These are phyloP conservation scores for Sanghuangporus baumii DNA, from an alignment of 1,284 basidiomycete species.

Conservation along the genomic window DNA sequence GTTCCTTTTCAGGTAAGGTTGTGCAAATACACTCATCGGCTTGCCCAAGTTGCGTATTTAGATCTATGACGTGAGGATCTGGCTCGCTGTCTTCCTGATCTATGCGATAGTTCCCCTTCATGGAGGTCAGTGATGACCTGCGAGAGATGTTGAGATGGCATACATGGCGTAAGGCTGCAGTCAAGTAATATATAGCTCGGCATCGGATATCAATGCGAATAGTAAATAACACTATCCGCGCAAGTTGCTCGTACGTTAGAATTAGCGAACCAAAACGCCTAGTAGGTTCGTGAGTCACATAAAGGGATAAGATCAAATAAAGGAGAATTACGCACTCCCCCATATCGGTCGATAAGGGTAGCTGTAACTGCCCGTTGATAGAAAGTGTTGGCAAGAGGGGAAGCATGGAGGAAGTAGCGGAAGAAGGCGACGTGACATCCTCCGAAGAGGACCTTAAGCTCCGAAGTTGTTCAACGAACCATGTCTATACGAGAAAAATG, in stretches of 20 bases:
- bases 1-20: slow-evolving; percentile 58
- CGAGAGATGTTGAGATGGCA: slow-evolving; percentile 21
- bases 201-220: slow-evolving; percentile 88
- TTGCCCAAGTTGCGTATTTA: slow-evolving; percentile 78
- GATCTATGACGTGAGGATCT: slow-evolving; percentile 84
- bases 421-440: slow-evolving; percentile 39
- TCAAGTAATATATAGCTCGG: slow-evolving; percentile 78
- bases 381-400: slow-evolving; percentile 34
- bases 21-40: slow-evolving; percentile 68
- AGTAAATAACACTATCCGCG: slow-evolving; percentile 83
- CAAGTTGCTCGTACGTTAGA: slow-evolving; percentile 85
- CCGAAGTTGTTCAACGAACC: slow-evolving; percentile 72
- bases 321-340: slow-evolving; percentile 53
- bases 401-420: slow-evolving; percentile 45
- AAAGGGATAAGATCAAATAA: not conserved
- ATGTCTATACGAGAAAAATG: slow-evolving; percentile 44
- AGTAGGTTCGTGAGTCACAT: slow-evolving; percentile 14
- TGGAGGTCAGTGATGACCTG: slow-evolving; percentile 8
- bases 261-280: slow-evolving; percentile 89
- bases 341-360: slow-evolving; percentile 86
- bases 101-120: slow-evolving; percentile 76
- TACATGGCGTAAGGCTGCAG: slow-evolving; percentile 73
- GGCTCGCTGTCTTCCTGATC: slow-evolving; percentile 85
- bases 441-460: slow-evolving; percentile 58
- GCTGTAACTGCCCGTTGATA: slow-evolving; percentile 45